Conservation (phyloP, 2,329 filamentous ascomycete genomes). For the Aspergillus calidoustus region DNA sequence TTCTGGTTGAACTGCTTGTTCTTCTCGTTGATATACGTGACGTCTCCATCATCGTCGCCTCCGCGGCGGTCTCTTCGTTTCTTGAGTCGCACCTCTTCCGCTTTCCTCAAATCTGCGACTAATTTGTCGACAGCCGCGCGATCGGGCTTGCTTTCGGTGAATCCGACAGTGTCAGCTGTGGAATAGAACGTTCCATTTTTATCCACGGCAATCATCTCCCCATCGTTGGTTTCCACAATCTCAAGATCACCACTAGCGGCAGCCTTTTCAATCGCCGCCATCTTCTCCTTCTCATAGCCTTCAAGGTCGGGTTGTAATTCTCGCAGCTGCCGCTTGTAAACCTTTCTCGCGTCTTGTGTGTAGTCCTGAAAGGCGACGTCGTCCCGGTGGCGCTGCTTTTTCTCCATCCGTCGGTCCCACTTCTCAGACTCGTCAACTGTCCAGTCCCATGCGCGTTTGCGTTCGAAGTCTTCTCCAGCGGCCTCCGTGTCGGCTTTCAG, state of each 20-base stretch:
- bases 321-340: constrained; percentile 88
- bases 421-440: constrained; percentile 90
- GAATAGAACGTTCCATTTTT: constrained; percentile 89
- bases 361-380: constrained; percentile 92
- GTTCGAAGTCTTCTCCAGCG: constrained; percentile 88
- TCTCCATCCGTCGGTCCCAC: constrained; percentile 90
- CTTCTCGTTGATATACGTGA: constrained; percentile 99
- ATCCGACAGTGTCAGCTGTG: constrained; percentile 79
- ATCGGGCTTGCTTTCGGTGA: constrained; percentile 83
- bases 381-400: constrained; percentile 79
- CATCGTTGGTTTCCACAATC: constrained; percentile 93
- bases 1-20: constrained; percentile 99
- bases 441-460: constrained; percentile 98
- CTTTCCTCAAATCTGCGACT: constrained; percentile 83
- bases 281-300: constrained; percentile 84
- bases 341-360: constrained; percentile 81
- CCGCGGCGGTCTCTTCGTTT: constrained; percentile 81
- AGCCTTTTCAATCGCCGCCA: constrained; percentile 80
- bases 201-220: constrained; percentile 92
- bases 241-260: constrained; percentile 84
- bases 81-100: constrained; percentile 84
- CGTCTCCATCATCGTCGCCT: constrained; percentile 84
- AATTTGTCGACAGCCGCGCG: constrained; percentile 86
- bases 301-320: constrained; percentile 78
- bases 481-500: constrained; percentile 90